Evolutionary conservation across 1,139 yeast genomes (phyloP), one percentile per base, ranked within the genome.

Genomic region (Yamadazyma songkhlaensis): DNA sequence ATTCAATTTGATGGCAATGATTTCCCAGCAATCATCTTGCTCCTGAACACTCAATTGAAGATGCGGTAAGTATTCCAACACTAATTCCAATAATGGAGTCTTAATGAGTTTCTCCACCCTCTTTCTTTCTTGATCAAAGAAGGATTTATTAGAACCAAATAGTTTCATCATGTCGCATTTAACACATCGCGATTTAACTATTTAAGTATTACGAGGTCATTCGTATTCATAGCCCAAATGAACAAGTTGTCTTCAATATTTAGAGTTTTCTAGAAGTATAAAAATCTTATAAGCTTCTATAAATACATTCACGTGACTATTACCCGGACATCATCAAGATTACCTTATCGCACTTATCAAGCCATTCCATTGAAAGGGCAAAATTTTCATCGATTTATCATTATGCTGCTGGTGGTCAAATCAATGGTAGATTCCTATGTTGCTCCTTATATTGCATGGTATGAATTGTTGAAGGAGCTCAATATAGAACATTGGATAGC

Each of bases 11-110:
- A 64, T 64, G 6, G 72, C 68, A 9, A 65, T 52, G 7, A 61
- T 45, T 45, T 64, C 72, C 72, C 72, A 65, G 1, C 50, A 40
- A 41, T 61, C 62, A 36, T 61, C 62, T 39, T 54, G 57, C 27
- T 51, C 54, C 29, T 49, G 47, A 10, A 38, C 36, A 1, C 57
- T 53, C 10, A 51, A 40, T 44, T 64, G 71, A 17, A 64, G 49
- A 46, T 65, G 71, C 4, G 72, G 72, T 27, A 65, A 48, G 25
- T 57, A 49, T 29, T 51, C 56, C 6, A 65, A 46, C 0, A 63
- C 66, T 21, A 55, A 49, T 35, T 62, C 63, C 7, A 65, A 48
- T 24, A 64, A 44, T 1, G 67, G 67, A 15, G 53, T 54, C 38
- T 54, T 55, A 17, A 65, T 48, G n/a, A 49, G 35, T 6, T 48